Base-by-base conservation (phyloP, 2,329 filamentous ascomycete species). In the Cladosporium halotolerans region DNA sequence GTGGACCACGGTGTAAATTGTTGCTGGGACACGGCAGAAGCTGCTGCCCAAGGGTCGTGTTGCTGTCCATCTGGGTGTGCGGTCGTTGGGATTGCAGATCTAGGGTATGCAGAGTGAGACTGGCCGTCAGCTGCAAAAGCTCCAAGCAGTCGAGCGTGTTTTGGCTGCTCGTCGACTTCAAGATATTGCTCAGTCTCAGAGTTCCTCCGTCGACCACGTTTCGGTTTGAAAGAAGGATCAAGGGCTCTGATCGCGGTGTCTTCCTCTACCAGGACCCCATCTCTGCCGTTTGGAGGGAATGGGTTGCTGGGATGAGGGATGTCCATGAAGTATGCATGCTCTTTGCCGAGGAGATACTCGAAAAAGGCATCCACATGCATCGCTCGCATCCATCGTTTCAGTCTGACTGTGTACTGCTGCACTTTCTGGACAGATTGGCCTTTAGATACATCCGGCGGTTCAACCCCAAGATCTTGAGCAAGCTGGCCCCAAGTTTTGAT, bases 331-430 rank as follows among this genome's bases (percentile, higher is more conserved):
- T 96, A 96, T 0, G 81, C 72, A 68, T 95, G 89, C 23, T 80
- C 75, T 58, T 89, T 89, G 45, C 83, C 82, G 57, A 92, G 78
- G 16, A 95, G 81, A 67, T 89, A 96, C 67, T 95, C 89, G 64
- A 96, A 96, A 68, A 96, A 96, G 9, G 89, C 88, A 75, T 95
- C 89, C 49, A 96, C 83, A 68, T 96, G 91, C 86, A 95, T 92
- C 4, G 90, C 91, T 67, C 89, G 89, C 88, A 96, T 93, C 91
- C 91, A 96, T 66, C 92, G 85, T 55, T 96, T 96, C 54, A 96
- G 74, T 55, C 91, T 81, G 44, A 96, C 91, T 41, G 89, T 89
- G 74, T 96, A 96, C 68, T 96, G 91, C 68, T 95, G 89, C 54
- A 96, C 86, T 69, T 96, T 96, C 67, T 96, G 92, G 1, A 87